phyloP scores from a whole-genome alignment of 2,329 filamentous ascomycete species.

The Nothophoma quercina region DNA sequence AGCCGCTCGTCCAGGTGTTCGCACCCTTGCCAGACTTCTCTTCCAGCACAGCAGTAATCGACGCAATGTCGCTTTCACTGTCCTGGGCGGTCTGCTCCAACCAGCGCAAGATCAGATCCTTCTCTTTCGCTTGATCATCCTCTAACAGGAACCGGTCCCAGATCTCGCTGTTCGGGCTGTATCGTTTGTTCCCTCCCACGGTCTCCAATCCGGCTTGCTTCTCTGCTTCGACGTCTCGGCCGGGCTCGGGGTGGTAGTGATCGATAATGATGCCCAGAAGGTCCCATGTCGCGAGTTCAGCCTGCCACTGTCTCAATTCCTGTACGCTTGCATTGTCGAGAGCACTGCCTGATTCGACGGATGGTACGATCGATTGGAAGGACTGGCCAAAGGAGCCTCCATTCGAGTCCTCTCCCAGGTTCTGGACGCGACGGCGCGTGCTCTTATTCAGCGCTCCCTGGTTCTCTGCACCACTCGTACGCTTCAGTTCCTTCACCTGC shows the following conservation, averaged over 20 bases:
- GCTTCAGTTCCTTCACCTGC: conserved; percentile 56
- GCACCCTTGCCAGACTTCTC: conserved; percentile 71
- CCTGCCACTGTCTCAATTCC: conserved; percentile 72
- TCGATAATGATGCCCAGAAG: conserved; percentile 78
- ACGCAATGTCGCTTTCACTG: conserved; percentile 74
- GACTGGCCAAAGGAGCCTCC: conserved; percentile 25
- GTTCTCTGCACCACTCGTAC: conserved; percentile 52
- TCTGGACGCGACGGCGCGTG: conserved; percentile 43
- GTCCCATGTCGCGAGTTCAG: conserved; percentile 91
- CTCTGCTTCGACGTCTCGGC: conserved; percentile 40
- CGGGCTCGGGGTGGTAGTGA: conserved; percentile 63
- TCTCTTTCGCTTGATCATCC: conserved; percentile 78
- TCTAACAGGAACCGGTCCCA: conserved; percentile 78
- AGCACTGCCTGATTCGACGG: conserved; percentile 22
- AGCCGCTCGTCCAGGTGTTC: conserved; percentile 81
- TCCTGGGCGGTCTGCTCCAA: conserved; percentile 77
- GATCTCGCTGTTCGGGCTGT: conserved; percentile 67
- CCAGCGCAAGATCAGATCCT: conserved; percentile 83
- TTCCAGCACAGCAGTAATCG: conserved; percentile 74
- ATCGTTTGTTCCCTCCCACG: conserved; percentile 51
- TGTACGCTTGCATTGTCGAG: conserved; percentile 50
- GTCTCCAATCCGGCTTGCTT: conserved; percentile 43
- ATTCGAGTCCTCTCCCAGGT: conserved; percentile 32
- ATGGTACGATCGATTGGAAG: conserved; percentile 26
- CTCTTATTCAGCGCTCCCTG: conserved; percentile 41